Evolutionary conservation across 257 asterid species (phyloP), one percentile per base, ranked within the genome.

Genomic region (Primulina huaijiensis): DNA sequence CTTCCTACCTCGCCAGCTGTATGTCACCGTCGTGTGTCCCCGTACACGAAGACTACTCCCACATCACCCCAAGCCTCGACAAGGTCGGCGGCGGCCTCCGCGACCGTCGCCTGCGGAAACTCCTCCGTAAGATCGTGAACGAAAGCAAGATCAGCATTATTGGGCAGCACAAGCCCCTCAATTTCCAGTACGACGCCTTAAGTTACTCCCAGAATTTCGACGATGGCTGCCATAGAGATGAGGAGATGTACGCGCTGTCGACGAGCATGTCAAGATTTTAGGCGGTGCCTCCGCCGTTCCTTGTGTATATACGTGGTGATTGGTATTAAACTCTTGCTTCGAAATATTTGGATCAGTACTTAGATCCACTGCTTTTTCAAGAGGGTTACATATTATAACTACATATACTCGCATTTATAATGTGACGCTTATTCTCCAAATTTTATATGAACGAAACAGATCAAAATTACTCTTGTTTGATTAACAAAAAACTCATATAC

Each of bases 201-300:
- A 88, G 95, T 75, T 88, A 88, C 35, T 76, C 91, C 0, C 85
- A 80, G 83, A 88, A 88, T 74, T 88, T 88, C 30, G 91, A 88
- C 37, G 91, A 88, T 16, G 95, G 95, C 8, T 73, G 79, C 76
- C 57, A 50, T 21, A 50, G 57, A 50, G 57, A 50, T 5, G 57
- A 50, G 8, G 7, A 43, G n/a, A 16, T 50, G 14, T 50, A 12
- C 57, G 8, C 21, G 8, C 20, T 50, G 55, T 46, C 55, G 6
- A 16, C 55, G 7, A 46, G 55, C 14, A 46, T 46, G 5, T 50
- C 57, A 50, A 16, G 57, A 50, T 16, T 50, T 50, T 50, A 50
- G 21, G 57, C 16, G 50, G 3, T 10, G 50, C 50, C 50, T 14
- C 50, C 16, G 16, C 53, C 6, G 53, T 6, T 43, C 53, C 53